Conservation (phyloP, 169 alveolate species). For the Babesia bigemina region DNA sequence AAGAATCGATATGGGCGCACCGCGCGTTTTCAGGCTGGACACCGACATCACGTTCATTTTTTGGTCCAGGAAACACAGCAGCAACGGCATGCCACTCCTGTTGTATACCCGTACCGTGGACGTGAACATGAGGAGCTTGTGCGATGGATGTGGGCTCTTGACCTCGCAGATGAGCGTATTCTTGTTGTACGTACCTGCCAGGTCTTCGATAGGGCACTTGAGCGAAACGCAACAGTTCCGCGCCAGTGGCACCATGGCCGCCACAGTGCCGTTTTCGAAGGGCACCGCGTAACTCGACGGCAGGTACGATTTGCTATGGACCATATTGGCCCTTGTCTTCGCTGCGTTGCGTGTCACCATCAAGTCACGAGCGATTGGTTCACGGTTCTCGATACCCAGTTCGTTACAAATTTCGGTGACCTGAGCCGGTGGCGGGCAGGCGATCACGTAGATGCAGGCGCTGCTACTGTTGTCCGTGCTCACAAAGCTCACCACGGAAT, state of each 20-base stretch:
- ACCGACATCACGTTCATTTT: slow-evolving; percentile 69
- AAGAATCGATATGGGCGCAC: slow-evolving; percentile 67
- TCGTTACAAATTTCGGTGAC: slow-evolving; percentile 21
- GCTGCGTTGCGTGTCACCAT: slow-evolving; percentile 45
- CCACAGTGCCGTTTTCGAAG: slow-evolving; percentile 51
- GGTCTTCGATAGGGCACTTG: slow-evolving; percentile 55
- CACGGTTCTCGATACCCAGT: slow-evolving; percentile 19
- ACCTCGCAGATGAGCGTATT: slow-evolving; percentile 76
- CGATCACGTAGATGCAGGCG: slow-evolving; percentile 32
- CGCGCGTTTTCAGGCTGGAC: slow-evolving; percentile 69
- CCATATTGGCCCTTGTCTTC: slow-evolving; percentile 48
- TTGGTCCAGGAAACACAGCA: slow-evolving; percentile 76
- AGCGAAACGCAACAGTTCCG: slow-evolving; percentile 57
- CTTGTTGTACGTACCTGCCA: slow-evolving; percentile 1
- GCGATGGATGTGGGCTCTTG: slow-evolving; percentile 82
- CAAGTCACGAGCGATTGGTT: slow-evolving; percentile 41
- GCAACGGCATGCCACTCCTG: slow-evolving; percentile 83
- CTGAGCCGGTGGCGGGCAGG: slow-evolving; percentile 37
- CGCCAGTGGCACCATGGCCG: slow-evolving; percentile 54
- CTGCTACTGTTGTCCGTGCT: slow-evolving; percentile 37
- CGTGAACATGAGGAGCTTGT: slow-evolving; percentile 80
- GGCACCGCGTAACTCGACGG: slow-evolving; percentile 39
- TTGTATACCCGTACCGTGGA: slow-evolving; percentile 80
- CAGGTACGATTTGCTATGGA: slow-evolving; percentile 30
- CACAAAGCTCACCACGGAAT: slow-evolving; percentile 37